These are phyloP conservation scores for Stellera chamaejasme DNA, from an alignment of 345 rosid genomes.

Conservation along the genomic window DNA sequence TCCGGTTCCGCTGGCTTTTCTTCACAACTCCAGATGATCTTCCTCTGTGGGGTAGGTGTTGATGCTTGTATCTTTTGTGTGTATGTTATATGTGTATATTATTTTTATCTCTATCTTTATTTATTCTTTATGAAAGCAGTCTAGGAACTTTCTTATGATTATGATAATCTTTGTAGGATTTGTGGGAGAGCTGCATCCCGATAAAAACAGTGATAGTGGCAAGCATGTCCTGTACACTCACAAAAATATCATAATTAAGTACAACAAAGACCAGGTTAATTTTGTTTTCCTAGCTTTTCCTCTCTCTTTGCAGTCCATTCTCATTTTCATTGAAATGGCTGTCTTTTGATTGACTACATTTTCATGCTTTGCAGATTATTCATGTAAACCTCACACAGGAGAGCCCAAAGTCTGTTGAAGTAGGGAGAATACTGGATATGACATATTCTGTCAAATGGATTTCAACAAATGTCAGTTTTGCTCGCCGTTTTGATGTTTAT, in stretches of 20 bases:
- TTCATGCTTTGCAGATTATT: conserved; percentile 48
- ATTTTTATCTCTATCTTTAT: background rate
- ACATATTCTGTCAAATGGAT: conserved; percentile 81
- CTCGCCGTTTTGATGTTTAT: conserved; percentile 91
- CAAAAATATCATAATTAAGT: conserved; percentile 53
- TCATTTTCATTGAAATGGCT: background rate
- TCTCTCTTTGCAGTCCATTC: background rate
- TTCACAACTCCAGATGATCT: conserved; percentile 72
- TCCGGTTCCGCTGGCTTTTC: conserved; percentile 14
- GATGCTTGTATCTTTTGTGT: background rate
- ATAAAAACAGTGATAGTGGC: conserved; percentile 64
- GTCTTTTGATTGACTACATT: background rate
- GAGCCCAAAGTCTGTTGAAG: conserved; percentile 61
- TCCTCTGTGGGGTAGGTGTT: conserved; percentile 85
- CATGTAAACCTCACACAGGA: conserved; percentile 85
- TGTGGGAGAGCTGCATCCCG: conserved; percentile 78
- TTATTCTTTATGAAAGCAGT: background rate
- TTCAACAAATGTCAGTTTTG: conserved; percentile 61
- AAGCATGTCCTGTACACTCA: conserved; percentile 78
- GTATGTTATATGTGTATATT: background rate
- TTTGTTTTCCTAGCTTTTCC: conserved; percentile 8
- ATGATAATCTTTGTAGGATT: conserved; percentile 40
- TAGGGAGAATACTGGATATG: conserved; percentile 52
- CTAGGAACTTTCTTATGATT: conserved; percentile 5
- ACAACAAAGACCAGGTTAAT: conserved; percentile 84